Evolutionary conservation across 345 rosid species (phyloP), one percentile per base, ranked within the genome.

Genomic region (Citrus unshiu): DNA sequence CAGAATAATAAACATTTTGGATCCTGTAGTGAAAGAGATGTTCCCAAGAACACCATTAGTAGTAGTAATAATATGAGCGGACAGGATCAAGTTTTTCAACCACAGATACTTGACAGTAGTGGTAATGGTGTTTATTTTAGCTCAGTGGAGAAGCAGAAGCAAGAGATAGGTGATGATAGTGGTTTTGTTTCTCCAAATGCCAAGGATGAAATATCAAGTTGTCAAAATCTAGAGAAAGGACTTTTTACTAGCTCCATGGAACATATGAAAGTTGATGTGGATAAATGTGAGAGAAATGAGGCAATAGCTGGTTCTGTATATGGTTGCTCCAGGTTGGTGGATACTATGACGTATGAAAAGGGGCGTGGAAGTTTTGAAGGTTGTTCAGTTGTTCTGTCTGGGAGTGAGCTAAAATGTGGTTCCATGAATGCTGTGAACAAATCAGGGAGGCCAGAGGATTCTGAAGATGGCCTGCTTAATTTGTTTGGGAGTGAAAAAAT

Each of bases 401-500:
- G 73, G 16, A 74, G 49, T 54, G 79, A 69, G 70, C 62, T 73
- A 69, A 77, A 69, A 49, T 39, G 34, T 60, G 65, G 69, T 73
- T 57, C 72, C 18, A 62, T 72, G 27, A 39, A 64, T 58, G 40
- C 43, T 40, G 59, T 29, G 18, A 70, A 70, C 61, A 80, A 80
- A 57, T 73, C 79, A 9, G 72, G 72, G 75, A 76, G 64, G 68
- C 74, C 68, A 46, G 75, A 72, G 80, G 78, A 58, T 46, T 71
- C 84, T 22, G 82, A 82, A 70, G 66, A 67, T 39, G 34, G 68
- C 34, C 70, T 74, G 81, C 81, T 37, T 35, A 27, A 81, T 80
- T 72, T 77, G 59, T 74, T 70, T 81, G 81, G 81, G 25, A 65
- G 70, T 64, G 77, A 77, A 79, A 83, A 84, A 77, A 74, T 18